Evolutionary conservation across 2,329 filamentous ascomycete genomes (phyloP).

Genomic region (Colletotrichum caudatum): DNA sequence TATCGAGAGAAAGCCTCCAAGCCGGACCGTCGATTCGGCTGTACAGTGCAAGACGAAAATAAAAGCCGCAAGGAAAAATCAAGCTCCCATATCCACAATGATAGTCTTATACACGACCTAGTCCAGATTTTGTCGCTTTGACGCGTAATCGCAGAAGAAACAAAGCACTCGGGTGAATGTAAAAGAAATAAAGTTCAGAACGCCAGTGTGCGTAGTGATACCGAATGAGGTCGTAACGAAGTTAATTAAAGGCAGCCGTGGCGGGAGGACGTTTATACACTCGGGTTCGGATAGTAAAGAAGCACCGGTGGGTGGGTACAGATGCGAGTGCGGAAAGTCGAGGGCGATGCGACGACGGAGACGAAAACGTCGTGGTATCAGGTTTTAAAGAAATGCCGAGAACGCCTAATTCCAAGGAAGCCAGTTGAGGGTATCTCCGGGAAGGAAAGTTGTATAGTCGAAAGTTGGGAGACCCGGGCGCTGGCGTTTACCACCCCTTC

Average conservation of each 20-base stretch:
- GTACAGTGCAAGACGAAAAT: slow-evolving; percentile 6
- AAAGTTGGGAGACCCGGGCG: slow-evolving; percentile 32
- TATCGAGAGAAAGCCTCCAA: slow-evolving; percentile 32
- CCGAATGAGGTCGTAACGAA: slow-evolving; percentile 37
- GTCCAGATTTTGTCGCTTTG: slow-evolving; percentile 31
- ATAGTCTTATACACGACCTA: slow-evolving; percentile 29
- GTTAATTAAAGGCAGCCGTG: slow-evolving; percentile 37
- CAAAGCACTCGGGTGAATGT: slow-evolving; percentile 16
- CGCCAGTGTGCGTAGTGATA: slow-evolving; percentile 30
- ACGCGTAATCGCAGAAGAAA: slow-evolving; percentile 1
- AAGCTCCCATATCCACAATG: slow-evolving; percentile 38
- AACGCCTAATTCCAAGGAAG: slow-evolving; percentile 42
- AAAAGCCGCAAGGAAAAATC: slow-evolving; percentile 20
- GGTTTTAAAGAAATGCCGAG: slow-evolving; percentile 42
- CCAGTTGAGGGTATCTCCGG: slow-evolving; percentile 42
- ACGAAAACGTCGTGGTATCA: slow-evolving; percentile 41
- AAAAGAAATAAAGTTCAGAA: slow-evolving; percentile 24
- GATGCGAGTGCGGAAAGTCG: slow-evolving; percentile 29
- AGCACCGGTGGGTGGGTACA: slow-evolving; percentile 13
- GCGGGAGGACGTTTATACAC: slow-evolving; percentile 15
- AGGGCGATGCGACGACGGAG: slow-evolving; percentile 29
- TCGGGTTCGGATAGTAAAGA: slow-evolving; percentile 2
- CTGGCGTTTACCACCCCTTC: slow-evolving; percentile 73
- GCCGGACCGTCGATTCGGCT: slow-evolving; percentile 20
- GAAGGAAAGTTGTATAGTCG: slow-evolving; percentile 40